These are phyloP conservation scores for Kodamaea derodonti DNA, from an alignment of 1,139 yeast genomes.

Conservation along the genomic window DNA sequence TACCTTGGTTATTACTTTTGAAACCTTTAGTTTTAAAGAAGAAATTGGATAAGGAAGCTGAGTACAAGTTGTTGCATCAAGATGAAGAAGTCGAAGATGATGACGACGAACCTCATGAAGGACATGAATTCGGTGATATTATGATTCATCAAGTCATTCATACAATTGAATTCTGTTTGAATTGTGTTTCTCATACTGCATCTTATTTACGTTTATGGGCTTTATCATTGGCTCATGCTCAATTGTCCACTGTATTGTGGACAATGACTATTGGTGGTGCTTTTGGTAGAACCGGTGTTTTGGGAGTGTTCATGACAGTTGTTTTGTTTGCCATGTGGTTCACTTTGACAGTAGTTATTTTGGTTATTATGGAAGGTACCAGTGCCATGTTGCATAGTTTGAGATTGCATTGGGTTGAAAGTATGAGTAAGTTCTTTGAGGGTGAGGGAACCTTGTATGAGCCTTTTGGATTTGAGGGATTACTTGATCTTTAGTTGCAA, in stretches of 20 bases:
- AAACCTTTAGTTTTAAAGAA: constrained; percentile 55
- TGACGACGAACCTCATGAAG: constrained; percentile 52
- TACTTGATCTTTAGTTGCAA: constrained; percentile 20
- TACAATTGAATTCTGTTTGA: constrained; percentile 74
- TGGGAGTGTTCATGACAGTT: constrained; percentile 52
- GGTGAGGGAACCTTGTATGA: constrained; percentile 75
- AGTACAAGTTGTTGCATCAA: constrained; percentile 22
- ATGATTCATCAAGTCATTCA: constrained; percentile 79
- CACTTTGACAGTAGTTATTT: constrained; percentile 63
- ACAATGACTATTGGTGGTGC: constrained; percentile 68
- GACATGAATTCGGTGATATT: constrained; percentile 64
- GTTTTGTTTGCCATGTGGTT: constrained; percentile 78
- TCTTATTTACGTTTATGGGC: constrained; percentile 80
- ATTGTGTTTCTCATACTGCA: constrained; percentile 78
- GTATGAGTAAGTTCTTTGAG: constrained; percentile 81
- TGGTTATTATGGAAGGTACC: constrained; percentile 83
- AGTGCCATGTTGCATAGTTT: constrained; percentile 84
- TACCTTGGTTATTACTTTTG: constrained; percentile 68
- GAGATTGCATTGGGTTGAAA: constrained; percentile 85
- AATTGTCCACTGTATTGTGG: constrained; percentile 72
- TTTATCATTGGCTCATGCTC: constrained; percentile 73
- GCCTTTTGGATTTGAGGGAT: constrained; percentile 57
- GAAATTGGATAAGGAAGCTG: constrained; percentile 40
- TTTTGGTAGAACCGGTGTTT: constrained; percentile 46
- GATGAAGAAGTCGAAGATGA: constrained; percentile 25